These are phyloP conservation scores for Phoma herbarum DNA, from an alignment of 2,329 filamentous ascomycete species.

Conservation along the genomic window DNA sequence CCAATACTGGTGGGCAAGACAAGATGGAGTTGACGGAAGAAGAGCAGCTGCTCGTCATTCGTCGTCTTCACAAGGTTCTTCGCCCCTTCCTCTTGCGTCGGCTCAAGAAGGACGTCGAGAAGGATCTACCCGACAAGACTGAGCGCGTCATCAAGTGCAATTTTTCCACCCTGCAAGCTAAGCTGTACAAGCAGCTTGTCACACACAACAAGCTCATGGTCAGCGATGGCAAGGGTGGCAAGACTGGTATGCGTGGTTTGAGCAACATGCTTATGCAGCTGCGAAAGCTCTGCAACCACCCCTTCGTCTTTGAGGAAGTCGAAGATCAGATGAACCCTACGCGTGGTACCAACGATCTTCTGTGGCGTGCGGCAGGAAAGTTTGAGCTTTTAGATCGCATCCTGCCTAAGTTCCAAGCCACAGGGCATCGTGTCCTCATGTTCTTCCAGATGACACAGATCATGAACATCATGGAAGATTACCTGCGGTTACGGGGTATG, in stretches of 20 bases:
- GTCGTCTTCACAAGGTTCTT: slow-evolving; percentile 96
- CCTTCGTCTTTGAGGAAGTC: slow-evolving; percentile 97
- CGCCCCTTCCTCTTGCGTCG: slow-evolving; percentile 96
- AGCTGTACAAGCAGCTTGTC: slow-evolving; percentile 96
- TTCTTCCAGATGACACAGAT: slow-evolving; percentile 99
- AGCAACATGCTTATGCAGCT: slow-evolving; percentile 99
- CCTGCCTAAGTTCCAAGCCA: slow-evolving; percentile 89
- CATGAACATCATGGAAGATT: slow-evolving; percentile 99
- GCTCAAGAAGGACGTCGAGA: slow-evolving; percentile 99
- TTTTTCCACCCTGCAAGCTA: slow-evolving; percentile 91
- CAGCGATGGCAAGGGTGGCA: slow-evolving; percentile 93
- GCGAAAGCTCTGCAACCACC: slow-evolving; percentile 98
- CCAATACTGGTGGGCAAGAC: slow-evolving; percentile 96
- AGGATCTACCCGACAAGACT: slow-evolving; percentile 97
- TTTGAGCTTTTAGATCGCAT: slow-evolving; percentile 95
- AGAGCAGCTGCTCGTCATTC: slow-evolving; percentile 98
- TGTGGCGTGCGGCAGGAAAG: slow-evolving; percentile 96
- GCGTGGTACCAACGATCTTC: slow-evolving; percentile 85
- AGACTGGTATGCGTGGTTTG: slow-evolving; percentile 89
- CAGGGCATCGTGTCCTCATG: slow-evolving; percentile 95
- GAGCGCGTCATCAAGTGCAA: slow-evolving; percentile 99
- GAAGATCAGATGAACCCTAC: slow-evolving; percentile 97
- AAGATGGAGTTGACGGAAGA: slow-evolving; percentile 99
- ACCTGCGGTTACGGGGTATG: slow-evolving; percentile 82
- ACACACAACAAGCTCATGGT: slow-evolving; percentile 95